Evolutionary conservation across 805 yeast species (phyloP).

Genomic region (Candida michaelii): DNA sequence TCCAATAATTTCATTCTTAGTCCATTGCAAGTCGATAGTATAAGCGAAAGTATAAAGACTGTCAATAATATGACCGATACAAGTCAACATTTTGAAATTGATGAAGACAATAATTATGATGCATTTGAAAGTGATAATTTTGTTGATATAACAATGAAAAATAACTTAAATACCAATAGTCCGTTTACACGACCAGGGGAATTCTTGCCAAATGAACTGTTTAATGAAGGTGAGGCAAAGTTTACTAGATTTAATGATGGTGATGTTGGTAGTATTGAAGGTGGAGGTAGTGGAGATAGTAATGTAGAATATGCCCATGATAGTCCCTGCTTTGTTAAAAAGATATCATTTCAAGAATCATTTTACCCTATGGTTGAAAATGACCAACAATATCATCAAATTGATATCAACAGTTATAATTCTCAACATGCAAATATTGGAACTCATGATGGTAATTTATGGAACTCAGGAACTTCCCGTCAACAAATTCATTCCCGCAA

Average conservation of each 20-base stretch:
- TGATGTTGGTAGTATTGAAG: no score
- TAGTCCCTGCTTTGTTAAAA: neutral
- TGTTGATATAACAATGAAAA: neutral
- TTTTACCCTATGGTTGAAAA: slow-evolving; percentile 2
- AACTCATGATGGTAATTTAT: neutral
- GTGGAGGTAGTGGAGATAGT: neutral
- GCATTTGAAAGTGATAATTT: no score
- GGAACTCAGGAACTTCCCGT: no score
- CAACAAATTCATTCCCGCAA: no score
- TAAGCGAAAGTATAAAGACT: no score
- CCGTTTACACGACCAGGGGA: neutral
- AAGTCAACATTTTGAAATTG: neutral
- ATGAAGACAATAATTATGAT: neutral
- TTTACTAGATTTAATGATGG: no score
- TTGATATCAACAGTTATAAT: neutral
- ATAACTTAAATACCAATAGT: neutral
- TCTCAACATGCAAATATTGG: neutral
- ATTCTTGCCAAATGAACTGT: neutral
- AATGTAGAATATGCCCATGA: neutral
- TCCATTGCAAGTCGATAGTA: no score
- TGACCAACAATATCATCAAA: slow-evolving; percentile 2
- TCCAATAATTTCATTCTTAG: no score
- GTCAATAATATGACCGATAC: slow-evolving; percentile 3
- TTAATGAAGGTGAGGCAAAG: no score
- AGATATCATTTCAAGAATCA: slow-evolving; percentile 3